Conservation (phyloP, 306 rosid genomes). For the Cicer pinnatifidum region DNA sequence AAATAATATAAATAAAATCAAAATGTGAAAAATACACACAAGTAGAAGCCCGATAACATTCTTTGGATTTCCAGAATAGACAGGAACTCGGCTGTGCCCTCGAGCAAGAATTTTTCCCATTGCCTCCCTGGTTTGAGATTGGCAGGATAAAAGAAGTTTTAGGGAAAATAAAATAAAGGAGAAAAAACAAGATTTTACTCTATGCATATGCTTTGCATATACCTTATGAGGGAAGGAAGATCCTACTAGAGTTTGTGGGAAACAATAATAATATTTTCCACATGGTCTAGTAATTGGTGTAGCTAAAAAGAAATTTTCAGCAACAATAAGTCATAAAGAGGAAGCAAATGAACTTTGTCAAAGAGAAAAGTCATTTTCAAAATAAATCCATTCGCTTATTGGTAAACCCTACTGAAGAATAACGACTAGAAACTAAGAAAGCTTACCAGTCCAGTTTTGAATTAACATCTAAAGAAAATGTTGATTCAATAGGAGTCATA, state of each 20-base stretch:
- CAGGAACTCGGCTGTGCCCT: constrained; percentile 98
- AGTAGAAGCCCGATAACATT: constrained; percentile 92
- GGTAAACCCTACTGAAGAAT: constrained; percentile 35
- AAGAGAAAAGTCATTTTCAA: constrained; percentile 15
- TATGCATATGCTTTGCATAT: neutral
- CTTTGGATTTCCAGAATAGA: constrained; percentile 90
- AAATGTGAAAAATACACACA: constrained; percentile 54
- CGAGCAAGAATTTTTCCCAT: constrained; percentile 98
- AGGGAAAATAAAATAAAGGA: neutral
- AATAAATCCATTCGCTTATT: constrained; percentile 30
- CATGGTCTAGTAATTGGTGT: constrained; percentile 29
- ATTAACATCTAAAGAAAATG: constrained; percentile 91
- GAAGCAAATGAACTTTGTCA: constrained; percentile 15
- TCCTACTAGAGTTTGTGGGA: constrained; percentile 22
- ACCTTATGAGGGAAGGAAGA: neutral
- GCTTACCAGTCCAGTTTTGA: constrained; percentile 94
- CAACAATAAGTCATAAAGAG: constrained; percentile 9
- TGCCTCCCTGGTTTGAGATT: constrained; percentile 77
- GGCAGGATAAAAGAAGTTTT: neutral
- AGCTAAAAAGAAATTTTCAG: constrained; percentile 39
- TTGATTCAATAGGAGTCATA: constrained; percentile 98
- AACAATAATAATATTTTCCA: constrained; percentile 27
- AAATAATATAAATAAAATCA: constrained; percentile 8
- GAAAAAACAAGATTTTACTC: neutral
- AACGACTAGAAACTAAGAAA: constrained; percentile 32